phyloP scores from a whole-genome alignment of 2,329 filamentous ascomycete genomes.

The Talaromyces sp. region DNA sequence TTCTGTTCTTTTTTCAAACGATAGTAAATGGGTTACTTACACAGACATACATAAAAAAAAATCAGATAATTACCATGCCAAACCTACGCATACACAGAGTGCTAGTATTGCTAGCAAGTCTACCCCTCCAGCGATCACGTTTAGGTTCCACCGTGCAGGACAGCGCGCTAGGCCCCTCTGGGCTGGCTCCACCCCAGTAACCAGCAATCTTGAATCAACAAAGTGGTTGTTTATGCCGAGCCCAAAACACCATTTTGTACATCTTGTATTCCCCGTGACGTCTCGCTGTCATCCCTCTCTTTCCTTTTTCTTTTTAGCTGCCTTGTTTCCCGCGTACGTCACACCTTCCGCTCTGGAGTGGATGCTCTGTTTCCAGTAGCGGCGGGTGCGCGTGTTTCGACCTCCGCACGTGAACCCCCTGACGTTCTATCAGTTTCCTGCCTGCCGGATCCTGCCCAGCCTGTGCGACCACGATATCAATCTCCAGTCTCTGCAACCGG shows the following conservation, averaged over 20 bases:
- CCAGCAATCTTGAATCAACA: slow-evolving; percentile 5
- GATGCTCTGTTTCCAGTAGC: background rate
- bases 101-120: background rate
- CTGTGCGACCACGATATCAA: background rate
- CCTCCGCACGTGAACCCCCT: slow-evolving; percentile 13
- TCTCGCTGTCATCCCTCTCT: slow-evolving; percentile 4
- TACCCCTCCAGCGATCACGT: background rate
- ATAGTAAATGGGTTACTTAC: background rate
- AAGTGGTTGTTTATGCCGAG: slow-evolving; percentile 8
- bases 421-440: slow-evolving; percentile 7
- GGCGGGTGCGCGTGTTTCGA: slow-evolving; percentile 8
- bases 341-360: slow-evolving; percentile 1
- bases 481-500: background rate
- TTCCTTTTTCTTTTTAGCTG: background rate
- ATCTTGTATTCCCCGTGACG: slow-evolving; percentile 8
- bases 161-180: slow-evolving; percentile 2
- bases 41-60: background rate
- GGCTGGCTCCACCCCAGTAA: slow-evolving; percentile 7
- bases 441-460: background rate
- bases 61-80: background rate
- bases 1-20: background rate
- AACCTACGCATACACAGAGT: too few species aligned
- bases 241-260: background rate
- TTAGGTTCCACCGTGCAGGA: slow-evolving; percentile 5
- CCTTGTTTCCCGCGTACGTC: background rate